These are phyloP conservation scores for Arachnomyces sp. DNA, from an alignment of 2,329 filamentous ascomycete species.

Conservation along the genomic window DNA sequence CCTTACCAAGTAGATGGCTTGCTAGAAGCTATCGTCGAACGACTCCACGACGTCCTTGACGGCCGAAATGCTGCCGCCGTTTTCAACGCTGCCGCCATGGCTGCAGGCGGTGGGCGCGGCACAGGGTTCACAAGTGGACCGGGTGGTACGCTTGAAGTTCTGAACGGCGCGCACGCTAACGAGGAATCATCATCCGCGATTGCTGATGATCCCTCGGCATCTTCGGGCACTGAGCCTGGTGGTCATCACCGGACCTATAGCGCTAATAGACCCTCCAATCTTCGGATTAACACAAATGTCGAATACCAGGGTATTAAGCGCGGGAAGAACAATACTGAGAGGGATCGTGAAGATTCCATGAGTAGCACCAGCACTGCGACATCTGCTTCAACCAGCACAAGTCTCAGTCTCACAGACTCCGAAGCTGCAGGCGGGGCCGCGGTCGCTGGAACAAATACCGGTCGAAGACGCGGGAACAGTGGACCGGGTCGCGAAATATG, in stretches of 20 bases:
- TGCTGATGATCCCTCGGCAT: constrained; percentile 19
- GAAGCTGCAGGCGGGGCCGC: constrained; percentile 28
- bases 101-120: constrained; percentile 80
- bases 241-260: constrained; percentile 9
- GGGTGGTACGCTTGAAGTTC: constrained; percentile 34
- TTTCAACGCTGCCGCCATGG: constrained; percentile 98
- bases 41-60: constrained; percentile 80
- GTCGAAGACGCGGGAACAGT: constrained; percentile 25
- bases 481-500: constrained; percentile 57
- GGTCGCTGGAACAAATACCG: constrained; percentile 32
- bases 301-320: constrained; percentile 12
- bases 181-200: constrained; percentile 15
- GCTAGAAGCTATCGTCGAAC: constrained; percentile 83
- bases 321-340: constrained; percentile 14
- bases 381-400: constrained; percentile 31
- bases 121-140: constrained; percentile 59
- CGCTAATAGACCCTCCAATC: constrained; percentile 14
- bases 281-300: constrained; percentile 33
- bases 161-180: constrained; percentile 27
- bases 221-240: constrained; percentile 14
- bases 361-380: constrained; percentile 30
- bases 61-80: constrained; percentile 91
- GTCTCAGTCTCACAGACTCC: constrained; percentile 31
- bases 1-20: constrained; percentile 91
- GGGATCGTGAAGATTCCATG: constrained; percentile 32